Base-by-base conservation (phyloP, 495 filamentous ascomycete species). In the Hypoxylon intermedium region DNA sequence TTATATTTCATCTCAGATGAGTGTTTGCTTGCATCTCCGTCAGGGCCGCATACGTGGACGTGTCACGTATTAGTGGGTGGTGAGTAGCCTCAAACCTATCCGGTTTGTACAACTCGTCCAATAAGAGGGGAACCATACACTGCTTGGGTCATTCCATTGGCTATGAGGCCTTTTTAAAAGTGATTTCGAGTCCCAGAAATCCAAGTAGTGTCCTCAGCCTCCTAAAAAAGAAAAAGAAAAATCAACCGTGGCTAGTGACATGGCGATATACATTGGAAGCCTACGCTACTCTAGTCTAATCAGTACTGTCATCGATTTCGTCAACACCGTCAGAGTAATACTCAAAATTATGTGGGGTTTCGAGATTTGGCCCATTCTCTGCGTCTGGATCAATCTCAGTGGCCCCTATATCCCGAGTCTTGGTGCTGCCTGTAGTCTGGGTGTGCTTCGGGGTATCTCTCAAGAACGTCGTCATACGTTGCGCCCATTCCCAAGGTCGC, bases 401-500 rank as follows among this genome's bases (percentile, higher is more conserved):
- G 12, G 19, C 6, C 6, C 33, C 26, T n/a, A 13, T 20, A 28
- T 6, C 18, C 42, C 33, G 36, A 23, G 37, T 0, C 9, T 12
- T 20, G n/a, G 34, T 21, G 3, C 13, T 33, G 16, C 6, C 23
- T 3, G 30, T 48, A 23, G 20, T 11, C 2, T 48, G 59, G 52
- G 74, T 30, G 15, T 9, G 44, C 15, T 52, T 58, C 41, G 31
- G n/a, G 0, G 45, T 18, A 1, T 59, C 65, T 33, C 63, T 73
- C 75, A 87, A 76, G 57, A 65, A 79, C 65, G 72, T 78, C 71
- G 73, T 79, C 81, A 91, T 87, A 36, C 69, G 65, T 43, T 83
- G 76, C 2, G 84, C 87, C 89, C 89, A 91, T 67, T 82, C 76
- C 87, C 87, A 91, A n/a, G 89, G 88, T 38, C 76, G 72, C 43